Evolutionary conservation across 2,329 filamentous ascomycete genomes (phyloP).

Genomic region (Fusarium agapanthi): DNA sequence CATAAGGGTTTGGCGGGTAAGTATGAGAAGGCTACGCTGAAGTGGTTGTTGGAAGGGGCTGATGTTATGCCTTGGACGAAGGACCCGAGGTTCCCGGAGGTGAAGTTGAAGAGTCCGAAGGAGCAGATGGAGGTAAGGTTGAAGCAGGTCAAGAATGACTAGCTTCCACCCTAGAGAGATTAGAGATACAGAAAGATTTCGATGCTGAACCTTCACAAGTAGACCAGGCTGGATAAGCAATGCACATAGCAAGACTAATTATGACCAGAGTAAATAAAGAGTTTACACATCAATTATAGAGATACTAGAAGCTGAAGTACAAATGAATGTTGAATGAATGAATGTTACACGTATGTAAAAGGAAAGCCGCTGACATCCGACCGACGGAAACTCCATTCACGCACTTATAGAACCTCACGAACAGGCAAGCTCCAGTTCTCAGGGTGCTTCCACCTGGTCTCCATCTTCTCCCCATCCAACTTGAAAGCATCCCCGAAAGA

Average conservation of each 20-base stretch:
- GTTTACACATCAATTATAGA: not conserved
- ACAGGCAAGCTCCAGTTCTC: slow-evolving; percentile 3
- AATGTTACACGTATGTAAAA: not conserved
- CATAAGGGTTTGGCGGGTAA: slow-evolving; percentile 34
- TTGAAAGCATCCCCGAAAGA: not conserved
- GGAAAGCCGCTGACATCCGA: no score
- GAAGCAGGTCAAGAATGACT: slow-evolving; percentile 1
- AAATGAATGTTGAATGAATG: not conserved
- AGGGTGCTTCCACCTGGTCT: slow-evolving; percentile 6
- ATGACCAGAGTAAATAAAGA: no score
- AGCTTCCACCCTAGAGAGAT: rapidly evolving
- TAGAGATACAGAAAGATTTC: rapidly evolving
- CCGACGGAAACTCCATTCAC: no score
- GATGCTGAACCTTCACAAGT: no score
- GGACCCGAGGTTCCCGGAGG: slow-evolving; percentile 48
- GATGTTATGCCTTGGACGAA: slow-evolving; percentile 50
- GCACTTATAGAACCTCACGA: not conserved
- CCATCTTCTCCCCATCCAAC: not conserved
- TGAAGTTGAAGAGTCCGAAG: not conserved
- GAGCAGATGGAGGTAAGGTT: slow-evolving; percentile 37
- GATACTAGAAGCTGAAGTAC: no score
- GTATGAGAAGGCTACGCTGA: slow-evolving; percentile 45
- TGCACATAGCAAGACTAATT: no score
- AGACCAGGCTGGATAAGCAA: rapidly evolving
- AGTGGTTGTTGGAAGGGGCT: slow-evolving; percentile 49